These are phyloP conservation scores for Apiospora pterosperma DNA, from an alignment of 2,329 filamentous ascomycete genomes.

Conservation along the genomic window DNA sequence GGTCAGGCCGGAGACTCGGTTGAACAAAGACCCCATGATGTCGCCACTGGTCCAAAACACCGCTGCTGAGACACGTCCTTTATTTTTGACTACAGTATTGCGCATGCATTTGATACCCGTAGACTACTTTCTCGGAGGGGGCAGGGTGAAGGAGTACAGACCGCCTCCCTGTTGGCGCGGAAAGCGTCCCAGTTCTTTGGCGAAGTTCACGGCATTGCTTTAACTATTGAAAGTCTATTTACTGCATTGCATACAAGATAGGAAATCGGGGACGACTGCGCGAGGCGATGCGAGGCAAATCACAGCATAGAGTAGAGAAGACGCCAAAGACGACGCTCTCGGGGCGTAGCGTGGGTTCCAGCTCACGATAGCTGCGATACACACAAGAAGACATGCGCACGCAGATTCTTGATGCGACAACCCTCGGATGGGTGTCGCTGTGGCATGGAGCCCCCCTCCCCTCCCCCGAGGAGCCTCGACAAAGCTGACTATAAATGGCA, in stretches of 20 bases:
- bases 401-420: background rate
- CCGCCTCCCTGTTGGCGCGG: background rate
- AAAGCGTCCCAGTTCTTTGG: background rate
- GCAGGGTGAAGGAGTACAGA: background rate
- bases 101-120: slow-evolving; percentile 12
- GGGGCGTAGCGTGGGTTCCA: background rate
- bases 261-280: background rate
- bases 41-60: too few relatives aligned
- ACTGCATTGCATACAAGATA: background rate
- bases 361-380: background rate
- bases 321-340: background rate
- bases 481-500: background rate
- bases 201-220: background rate
- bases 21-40: background rate
- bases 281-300: background rate
- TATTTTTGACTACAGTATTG: slow-evolving; percentile 6
- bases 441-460: background rate
- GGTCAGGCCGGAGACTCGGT: background rate
- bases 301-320: background rate
- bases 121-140: slow-evolving; percentile 3
- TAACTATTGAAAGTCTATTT: background rate
- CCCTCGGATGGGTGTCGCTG: background rate
- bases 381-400: background rate
- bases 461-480: background rate
- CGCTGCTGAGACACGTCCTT: background rate